phyloP scores from a whole-genome alignment of 352 stramenopile genomes.

The Pythium rishiriense region DNA sequence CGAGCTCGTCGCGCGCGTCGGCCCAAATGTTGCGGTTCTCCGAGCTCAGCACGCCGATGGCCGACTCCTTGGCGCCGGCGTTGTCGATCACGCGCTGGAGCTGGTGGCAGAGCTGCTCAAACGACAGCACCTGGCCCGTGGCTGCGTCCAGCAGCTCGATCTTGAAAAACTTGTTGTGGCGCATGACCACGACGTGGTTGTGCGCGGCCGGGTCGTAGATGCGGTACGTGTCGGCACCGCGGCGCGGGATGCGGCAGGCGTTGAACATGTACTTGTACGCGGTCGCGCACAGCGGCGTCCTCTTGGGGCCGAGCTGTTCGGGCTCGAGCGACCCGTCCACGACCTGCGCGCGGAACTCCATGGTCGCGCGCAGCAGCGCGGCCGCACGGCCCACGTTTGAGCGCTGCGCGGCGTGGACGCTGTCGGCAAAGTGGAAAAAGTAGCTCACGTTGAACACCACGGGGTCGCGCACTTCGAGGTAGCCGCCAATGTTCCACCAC shows the following conservation, averaged over 20 bases:
- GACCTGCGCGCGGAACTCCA: conserved; percentile 90
- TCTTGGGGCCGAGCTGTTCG: conserved; percentile 88
- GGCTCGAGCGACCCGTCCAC: conserved; percentile 79
- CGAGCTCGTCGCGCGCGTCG: conserved; percentile 66
- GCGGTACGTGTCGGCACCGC: conserved; percentile 70
- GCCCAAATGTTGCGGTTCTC: conserved; percentile 79
- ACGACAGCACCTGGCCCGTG: conserved; percentile 41
- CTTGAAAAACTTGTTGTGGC: conserved; percentile 77
- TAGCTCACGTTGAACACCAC: conserved; percentile 91
- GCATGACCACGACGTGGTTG: conserved; percentile 90
- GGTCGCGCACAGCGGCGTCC: conserved; percentile 90
- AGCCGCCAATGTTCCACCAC: conserved; percentile 83
- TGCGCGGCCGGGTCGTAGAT: conserved; percentile 89
- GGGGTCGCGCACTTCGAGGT: conserved; percentile 75
- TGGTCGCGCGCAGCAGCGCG: conserved; percentile 80
- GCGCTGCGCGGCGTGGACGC: conserved; percentile 53
- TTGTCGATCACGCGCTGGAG: conserved; percentile 50
- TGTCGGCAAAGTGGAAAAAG: conserved; percentile 86
- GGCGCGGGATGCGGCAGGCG: conserved; percentile 90
- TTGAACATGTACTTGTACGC: conserved; percentile 97
- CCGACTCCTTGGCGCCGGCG: conserved; percentile 51
- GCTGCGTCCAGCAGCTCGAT: conserved; percentile 51
- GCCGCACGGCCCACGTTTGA: conserved; percentile 73
- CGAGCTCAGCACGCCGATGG: conserved; percentile 67
- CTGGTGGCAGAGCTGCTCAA: conserved; percentile 61